Conservation (phyloP, 306 rosid species). For the Fragaria nilgerrensis region DNA sequence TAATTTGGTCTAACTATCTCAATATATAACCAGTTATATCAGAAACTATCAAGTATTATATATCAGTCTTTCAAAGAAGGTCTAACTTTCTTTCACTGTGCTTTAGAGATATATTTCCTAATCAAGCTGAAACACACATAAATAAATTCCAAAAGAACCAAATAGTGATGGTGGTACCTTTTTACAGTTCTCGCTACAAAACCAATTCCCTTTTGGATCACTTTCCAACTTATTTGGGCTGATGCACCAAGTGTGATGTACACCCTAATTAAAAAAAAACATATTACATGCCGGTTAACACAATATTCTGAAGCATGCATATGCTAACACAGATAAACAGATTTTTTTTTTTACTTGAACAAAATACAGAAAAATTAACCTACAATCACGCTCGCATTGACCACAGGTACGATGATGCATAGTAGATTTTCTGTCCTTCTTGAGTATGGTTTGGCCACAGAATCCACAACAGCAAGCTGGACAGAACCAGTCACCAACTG, state of each 20-base stretch:
- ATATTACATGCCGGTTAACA: background rate
- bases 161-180: slow-evolving; percentile 41
- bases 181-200: slow-evolving; percentile 58
- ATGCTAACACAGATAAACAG: background rate
- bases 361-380: background rate
- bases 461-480: slow-evolving; percentile 72
- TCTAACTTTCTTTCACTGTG: background rate
- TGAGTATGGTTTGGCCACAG: slow-evolving; percentile 47
- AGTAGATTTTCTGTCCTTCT: slow-evolving; percentile 28
- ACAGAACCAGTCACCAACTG: slow-evolving; percentile 89
- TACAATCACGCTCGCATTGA: slow-evolving; percentile 81
- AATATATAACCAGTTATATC: background rate
- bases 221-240: slow-evolving; percentile 23
- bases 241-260: slow-evolving; percentile 70
- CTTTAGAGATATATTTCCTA: background rate
- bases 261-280: slow-evolving; percentile 30
- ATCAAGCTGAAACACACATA: background rate
- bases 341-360: background rate
- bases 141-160: background rate
- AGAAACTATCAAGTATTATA: background rate
- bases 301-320: background rate
- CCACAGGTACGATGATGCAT: slow-evolving; percentile 36
- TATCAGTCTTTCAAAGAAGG: background rate
- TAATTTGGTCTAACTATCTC: background rate
- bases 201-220: slow-evolving; percentile 40